Evolutionary conservation across 164 flowering plant genomes (phyloP).

Genomic region (Chimonanthus praecox): DNA sequence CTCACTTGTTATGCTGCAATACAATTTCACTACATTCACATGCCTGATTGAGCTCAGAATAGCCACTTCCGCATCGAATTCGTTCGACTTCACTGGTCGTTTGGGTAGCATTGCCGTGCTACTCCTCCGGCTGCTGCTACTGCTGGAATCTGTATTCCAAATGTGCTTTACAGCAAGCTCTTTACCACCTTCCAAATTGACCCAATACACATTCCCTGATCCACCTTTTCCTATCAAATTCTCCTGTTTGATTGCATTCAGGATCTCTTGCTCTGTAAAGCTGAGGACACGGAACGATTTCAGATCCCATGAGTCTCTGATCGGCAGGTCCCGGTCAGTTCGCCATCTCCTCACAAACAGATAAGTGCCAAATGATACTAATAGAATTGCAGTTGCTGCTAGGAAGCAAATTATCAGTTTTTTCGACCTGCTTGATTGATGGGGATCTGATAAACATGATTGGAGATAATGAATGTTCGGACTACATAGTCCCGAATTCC

Average conservation of each 20-base stretch:
- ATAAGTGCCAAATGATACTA: conserved; percentile 27
- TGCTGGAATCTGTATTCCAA: conserved; percentile 25
- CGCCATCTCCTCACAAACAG: conserved; percentile 28
- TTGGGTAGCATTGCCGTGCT: conserved; percentile 31
- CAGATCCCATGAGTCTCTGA: conserved; percentile 66
- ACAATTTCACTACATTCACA: conserved; percentile 74
- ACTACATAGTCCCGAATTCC: conserved; percentile 65
- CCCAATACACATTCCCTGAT: conserved; percentile 73
- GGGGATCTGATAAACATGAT: conserved; percentile 35
- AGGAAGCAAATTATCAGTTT: conserved; percentile 39
- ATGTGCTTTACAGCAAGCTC: conserved; percentile 75
- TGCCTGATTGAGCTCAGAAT: conserved; percentile 64
- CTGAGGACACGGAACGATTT: conserved; percentile 62
- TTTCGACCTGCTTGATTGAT: conserved; percentile 23
- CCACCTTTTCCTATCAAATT: conserved; percentile 85
- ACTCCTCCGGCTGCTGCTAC: conserved; percentile 2
- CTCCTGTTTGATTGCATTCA: conserved; percentile 55
- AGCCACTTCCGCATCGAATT: conserved; percentile 68
- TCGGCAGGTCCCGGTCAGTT: conserved; percentile 23
- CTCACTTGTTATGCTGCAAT: conserved; percentile 67
- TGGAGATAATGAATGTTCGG: conserved; percentile 23
- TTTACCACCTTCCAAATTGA: conserved; percentile 34
- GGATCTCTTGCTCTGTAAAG: conserved; percentile 68
- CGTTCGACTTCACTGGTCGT: conserved; percentile 23
- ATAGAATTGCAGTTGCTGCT: conserved; percentile 18